These are phyloP conservation scores for Austroboletus niveus DNA, from an alignment of 1,284 basidiomycete species.

Conservation along the genomic window DNA sequence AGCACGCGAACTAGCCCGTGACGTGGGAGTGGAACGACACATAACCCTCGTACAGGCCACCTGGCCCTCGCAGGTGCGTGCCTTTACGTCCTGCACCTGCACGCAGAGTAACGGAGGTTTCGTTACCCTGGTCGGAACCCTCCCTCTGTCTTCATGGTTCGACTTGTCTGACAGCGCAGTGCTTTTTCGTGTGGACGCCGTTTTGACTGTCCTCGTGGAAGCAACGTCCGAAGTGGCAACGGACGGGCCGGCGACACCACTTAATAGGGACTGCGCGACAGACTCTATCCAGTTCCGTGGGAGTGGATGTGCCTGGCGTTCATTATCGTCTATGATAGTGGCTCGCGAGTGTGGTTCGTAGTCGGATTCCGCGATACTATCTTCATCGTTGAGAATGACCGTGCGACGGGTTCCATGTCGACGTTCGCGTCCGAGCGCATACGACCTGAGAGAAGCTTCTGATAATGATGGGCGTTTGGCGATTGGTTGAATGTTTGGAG, in stretches of 20 bases:
- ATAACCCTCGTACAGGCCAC: conserved; percentile 55
- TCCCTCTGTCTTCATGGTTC: conserved; percentile 27
- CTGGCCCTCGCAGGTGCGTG: conserved; percentile 40
- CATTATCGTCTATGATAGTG: conserved; percentile 10
- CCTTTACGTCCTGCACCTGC: conserved; percentile 38
- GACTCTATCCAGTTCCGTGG: conserved; percentile 63
- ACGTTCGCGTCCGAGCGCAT: conserved; percentile 9
- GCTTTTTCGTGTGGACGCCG: conserved; percentile 25
- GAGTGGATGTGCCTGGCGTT: conserved; percentile 37
- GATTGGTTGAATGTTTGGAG: conserved; percentile 50
- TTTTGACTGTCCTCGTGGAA: conserved; percentile 19
- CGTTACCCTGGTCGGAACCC: conserved; percentile 6
- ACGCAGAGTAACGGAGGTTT: conserved; percentile 42
- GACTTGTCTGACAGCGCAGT: conserved; percentile 41
- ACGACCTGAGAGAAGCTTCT: conserved; percentile 25
- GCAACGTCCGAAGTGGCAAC: conserved; percentile 23
- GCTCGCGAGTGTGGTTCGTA: conserved; percentile 9
- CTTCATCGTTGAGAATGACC: conserved; percentile 29
- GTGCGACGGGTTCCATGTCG: conserved; percentile 14
- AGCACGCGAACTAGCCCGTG: conserved; percentile 42
- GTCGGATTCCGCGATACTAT: conserved; percentile 23
- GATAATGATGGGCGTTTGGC: conserved; percentile 33
- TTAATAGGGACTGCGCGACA: conserved; percentile 58
- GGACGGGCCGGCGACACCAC: conserved; percentile 38
- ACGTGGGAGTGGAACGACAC: conserved; percentile 62